These are phyloP conservation scores for Hyaloscypha finlandica DNA, from an alignment of 495 filamentous ascomycete species.

Conservation along the genomic window DNA sequence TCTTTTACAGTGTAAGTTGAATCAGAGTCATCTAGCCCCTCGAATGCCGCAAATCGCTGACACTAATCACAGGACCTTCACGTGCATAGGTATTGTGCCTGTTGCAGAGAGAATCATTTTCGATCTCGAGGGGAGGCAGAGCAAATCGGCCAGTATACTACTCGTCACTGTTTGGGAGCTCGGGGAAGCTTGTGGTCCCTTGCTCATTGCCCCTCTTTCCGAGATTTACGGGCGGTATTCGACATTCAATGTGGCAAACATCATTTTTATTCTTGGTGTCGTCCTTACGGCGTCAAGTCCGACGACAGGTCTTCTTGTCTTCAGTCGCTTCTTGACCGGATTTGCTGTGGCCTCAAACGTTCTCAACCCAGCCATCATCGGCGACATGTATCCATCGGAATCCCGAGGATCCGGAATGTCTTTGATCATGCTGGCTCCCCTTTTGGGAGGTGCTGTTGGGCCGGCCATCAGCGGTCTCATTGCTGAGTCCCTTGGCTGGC, in stretches of 20 bases:
- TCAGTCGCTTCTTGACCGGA: constrained; percentile 51
- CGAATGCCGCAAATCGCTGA: constrained; percentile 26
- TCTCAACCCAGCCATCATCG: constrained; percentile 59
- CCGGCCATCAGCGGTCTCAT: constrained; percentile 57
- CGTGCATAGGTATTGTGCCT: constrained; percentile 57
- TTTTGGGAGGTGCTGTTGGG: constrained; percentile 45
- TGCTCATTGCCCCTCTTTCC: constrained; percentile 60
- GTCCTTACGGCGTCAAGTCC: constrained; percentile 45
- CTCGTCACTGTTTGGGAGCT: constrained; percentile 63
- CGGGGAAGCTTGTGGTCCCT: constrained; percentile 56
- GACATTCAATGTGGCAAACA: constrained; percentile 53
- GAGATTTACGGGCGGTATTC: constrained; percentile 58
- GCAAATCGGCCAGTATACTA: constrained; percentile 49
- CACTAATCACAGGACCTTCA: constrained; percentile 46
- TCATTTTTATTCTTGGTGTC: constrained; percentile 49
- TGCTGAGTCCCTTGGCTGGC: constrained; percentile 54
- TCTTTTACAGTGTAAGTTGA: constrained; percentile 55
- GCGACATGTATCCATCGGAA: constrained; percentile 55
- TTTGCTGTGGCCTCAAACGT: constrained; percentile 55
- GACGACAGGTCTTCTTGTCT: constrained; percentile 46
- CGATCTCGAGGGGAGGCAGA: constrained; percentile 43
- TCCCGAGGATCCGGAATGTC: constrained; percentile 54
- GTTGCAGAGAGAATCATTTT: constrained; percentile 50
- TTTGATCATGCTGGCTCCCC: constrained; percentile 48
- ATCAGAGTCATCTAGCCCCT: background rate